Base-by-base conservation (phyloP, 345 rosid species). In the Stellera chamaejasme region DNA sequence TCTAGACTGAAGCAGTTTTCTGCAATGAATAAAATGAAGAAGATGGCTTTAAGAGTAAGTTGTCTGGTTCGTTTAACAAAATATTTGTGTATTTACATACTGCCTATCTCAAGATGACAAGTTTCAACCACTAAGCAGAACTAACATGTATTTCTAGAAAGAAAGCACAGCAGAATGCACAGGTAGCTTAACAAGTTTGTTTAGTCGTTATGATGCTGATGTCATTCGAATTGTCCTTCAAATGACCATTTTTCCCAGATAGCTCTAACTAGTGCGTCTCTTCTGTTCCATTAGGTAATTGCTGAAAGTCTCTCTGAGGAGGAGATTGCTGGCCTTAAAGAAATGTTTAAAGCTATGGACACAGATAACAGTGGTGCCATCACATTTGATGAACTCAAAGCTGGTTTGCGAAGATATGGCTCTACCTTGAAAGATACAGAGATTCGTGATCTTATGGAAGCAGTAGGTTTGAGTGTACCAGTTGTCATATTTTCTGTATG, bases 241-340 rank as follows among this genome's bases (percentile, higher is more conserved):
- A 25, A 57, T 53, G 25, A 46, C 13, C 12, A 23, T 32, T 32
- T 42, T 8, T 32, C 5, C 39, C 39, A 32, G 39, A 5, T 32
- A 8, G 39, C 39, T 32, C 7, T 19, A 12, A 25, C 12, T 47
- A 28, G 32, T 56, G 63, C 70, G 44, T 28, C 43, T 47, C 54
- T 67, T 66, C 15, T 36, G 43, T 68, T 13, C 62, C n/a, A 28
- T 60, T 81, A 92, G 98, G 98, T 92, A 10, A 92, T 92, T 77
- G 98, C 98, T 43, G 95, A 92, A 74, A 86, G 95, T 69, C 98
- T 92, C 50, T 92, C 98, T 1, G 97, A 92, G 79, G 97, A 89
- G 79, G 99, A 88, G 77, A 92, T 92, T 69, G 97, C 99, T 60
- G 99, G 97, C 63, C 60, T 92, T 68, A 79, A 81, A 64, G 97